Evolutionary conservation across 495 filamentous ascomycete species (phyloP).

Genomic region (Penicillium argentinense): DNA sequence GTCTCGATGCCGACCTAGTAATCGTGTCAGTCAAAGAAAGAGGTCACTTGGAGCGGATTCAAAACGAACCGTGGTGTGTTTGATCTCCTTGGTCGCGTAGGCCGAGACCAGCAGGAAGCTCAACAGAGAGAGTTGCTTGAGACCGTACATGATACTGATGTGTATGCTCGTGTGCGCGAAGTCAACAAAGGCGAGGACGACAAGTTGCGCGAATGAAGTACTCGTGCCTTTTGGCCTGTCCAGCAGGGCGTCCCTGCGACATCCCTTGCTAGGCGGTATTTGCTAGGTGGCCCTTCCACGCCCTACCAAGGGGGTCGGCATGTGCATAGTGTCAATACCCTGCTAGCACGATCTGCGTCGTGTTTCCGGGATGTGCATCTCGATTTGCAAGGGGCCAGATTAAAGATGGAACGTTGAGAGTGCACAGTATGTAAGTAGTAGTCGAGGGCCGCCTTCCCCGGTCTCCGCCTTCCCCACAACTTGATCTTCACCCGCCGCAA

Average conservation of each 20-base stretch:
- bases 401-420: not conserved
- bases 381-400: not conserved
- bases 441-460: not conserved
- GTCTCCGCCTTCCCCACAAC: conserved; percentile 14
- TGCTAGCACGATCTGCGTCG: not conserved
- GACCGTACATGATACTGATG: conserved; percentile 22
- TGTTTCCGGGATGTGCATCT: not conserved
- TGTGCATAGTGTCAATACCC: conserved; percentile 2
- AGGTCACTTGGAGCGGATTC: not conserved
- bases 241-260: not conserved
- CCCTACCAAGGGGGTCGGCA: conserved; percentile 9
- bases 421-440: not conserved
- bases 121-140: conserved; percentile 22
- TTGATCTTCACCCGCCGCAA: not conserved
- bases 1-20: conserved; percentile 28
- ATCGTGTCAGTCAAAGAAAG: not conserved
- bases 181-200: not conserved
- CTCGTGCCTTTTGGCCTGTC: not conserved
- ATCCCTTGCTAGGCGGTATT: not conserved
- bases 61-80: conserved; percentile 14
- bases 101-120: conserved; percentile 27
- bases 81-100: conserved; percentile 14
- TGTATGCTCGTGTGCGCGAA: not conserved
- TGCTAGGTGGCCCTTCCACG: not conserved
- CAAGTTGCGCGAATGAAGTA: not conserved